Evolutionary conservation across 306 rosid species (phyloP), one percentile per base, ranked within the genome.

Genomic region (Abrus precatorius): DNA sequence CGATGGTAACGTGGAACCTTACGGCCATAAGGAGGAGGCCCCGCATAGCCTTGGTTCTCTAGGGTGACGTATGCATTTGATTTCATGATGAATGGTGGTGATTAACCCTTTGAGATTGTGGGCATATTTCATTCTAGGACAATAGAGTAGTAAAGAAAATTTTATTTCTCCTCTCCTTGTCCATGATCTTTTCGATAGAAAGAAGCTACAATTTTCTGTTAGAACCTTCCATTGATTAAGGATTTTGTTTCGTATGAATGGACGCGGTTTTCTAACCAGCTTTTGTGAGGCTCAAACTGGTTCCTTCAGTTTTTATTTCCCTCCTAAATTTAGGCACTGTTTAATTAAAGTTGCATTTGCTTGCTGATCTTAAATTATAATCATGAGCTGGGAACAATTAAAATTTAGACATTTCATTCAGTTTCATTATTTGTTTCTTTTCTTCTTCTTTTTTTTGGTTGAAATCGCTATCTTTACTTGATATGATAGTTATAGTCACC

Each of bases 211-310:
- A 5, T 14, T 77, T 69, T 30, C 6, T 50, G 28, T 47, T 61
- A 61, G 45, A 60, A 62, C 4, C 55, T 81, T 85, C 75, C 57
- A 69, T 72, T 69, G 85, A 79, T 81, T 64, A 44, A 84, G 83
- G 89, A 33, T 80, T 61, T 81, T 74, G 92, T 84, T 87, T 77
- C 41, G 48, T 74, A 12, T 84, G 80, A 64, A 85, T 77, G 91
- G 90, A 76, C 74, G 72, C 3, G 54, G 45, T 71, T 81, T 49
- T 62, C 40, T 47, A 7, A 12, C 52, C 82, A 61, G 49, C 34
- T 49, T 48, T 75, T 75, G 32, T 74, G 81, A 74, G 47, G 41
- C 5, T 50, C 27, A 69, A 69, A 40, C 10, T 76, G 41, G 79
- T 70, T 71, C 61, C 10, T 45, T 32, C 12, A 65, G 1, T 67